Conservation (phyloP, 2,329 filamentous ascomycete genomes). For the Cercospora sesami region DNA sequence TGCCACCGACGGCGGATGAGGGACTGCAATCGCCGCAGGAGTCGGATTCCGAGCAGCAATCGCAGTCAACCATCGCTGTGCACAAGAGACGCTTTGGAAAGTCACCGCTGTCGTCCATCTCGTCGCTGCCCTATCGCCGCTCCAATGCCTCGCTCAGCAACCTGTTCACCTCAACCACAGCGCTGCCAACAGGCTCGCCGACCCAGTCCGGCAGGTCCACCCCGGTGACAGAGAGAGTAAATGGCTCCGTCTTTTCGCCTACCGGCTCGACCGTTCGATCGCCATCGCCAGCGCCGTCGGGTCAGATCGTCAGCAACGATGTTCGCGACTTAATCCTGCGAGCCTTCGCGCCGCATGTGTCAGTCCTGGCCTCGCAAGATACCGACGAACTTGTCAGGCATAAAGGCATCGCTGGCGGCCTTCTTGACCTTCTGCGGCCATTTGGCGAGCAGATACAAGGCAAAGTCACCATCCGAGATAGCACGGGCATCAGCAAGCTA, state of each 20-base stretch:
- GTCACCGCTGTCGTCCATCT: slow-evolving; percentile 61
- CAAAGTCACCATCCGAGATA: slow-evolving; percentile 87
- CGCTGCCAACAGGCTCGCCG: slow-evolving; percentile 41
- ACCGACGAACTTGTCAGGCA: slow-evolving; percentile 75
- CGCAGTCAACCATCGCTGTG: slow-evolving; percentile 57
- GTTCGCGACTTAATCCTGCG: slow-evolving; percentile 69
- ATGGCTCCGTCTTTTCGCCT: slow-evolving; percentile 49
- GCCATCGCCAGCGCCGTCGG: slow-evolving; percentile 43
- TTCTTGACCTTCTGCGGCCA: slow-evolving; percentile 82
- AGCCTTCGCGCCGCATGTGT: slow-evolving; percentile 85
- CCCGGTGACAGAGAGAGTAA: slow-evolving; percentile 38
- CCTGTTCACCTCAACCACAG: slow-evolving; percentile 54
- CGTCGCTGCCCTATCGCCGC: slow-evolving; percentile 54
- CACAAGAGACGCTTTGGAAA: slow-evolving; percentile 59
- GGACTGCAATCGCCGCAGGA: slow-evolving; percentile 68
- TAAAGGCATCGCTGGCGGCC: slow-evolving; percentile 80
- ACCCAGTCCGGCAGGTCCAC: slow-evolving; percentile 47
- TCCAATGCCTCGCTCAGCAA: slow-evolving; percentile 55
- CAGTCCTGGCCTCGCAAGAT: slow-evolving; percentile 81
- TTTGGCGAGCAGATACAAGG: slow-evolving; percentile 88
- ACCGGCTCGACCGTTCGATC: slow-evolving; percentile 42
- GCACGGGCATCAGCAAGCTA: slow-evolving; percentile 75
- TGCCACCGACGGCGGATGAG: slow-evolving; percentile 67
- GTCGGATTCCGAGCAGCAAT: slow-evolving; percentile 63
- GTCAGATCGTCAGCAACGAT: slow-evolving; percentile 51